Evolutionary conservation across 768 basidiomycete genomes (phyloP).

Genomic region (Artomyces pyxidatus): DNA sequence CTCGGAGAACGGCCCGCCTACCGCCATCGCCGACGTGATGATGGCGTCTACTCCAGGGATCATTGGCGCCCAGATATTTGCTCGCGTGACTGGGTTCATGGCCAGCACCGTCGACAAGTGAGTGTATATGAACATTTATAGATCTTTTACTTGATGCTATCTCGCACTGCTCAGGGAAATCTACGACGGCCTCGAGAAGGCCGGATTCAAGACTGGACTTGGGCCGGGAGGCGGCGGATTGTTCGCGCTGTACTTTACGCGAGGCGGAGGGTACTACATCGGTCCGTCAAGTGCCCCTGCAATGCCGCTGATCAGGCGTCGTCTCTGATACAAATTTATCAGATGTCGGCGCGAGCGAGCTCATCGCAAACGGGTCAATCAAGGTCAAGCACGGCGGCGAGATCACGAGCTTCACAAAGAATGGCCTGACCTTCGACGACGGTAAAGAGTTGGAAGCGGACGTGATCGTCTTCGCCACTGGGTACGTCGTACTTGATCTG

Average conservation of each 20-base stretch:
- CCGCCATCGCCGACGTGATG: neutral
- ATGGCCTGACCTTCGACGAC: constrained; percentile 17
- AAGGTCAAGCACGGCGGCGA: constrained; percentile 35
- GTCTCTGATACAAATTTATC: neutral
- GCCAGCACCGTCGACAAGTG: constrained; percentile 1
- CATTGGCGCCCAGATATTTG: neutral
- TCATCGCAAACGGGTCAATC: constrained; percentile 42
- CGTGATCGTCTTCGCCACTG: constrained; percentile 22
- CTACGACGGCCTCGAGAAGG: constrained; percentile 28
- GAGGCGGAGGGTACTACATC: constrained; percentile 45
- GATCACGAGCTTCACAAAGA: constrained; percentile 22
- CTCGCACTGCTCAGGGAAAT: constrained; percentile 24
- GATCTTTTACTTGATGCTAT: neutral
- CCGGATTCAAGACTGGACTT: constrained; percentile 30
- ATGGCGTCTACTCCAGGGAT: neutral
- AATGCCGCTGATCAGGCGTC: no score
- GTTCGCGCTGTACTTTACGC: constrained; percentile 72
- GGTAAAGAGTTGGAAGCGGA: constrained; percentile 19
- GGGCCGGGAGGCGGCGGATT: constrained; percentile 32
- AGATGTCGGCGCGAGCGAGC: constrained; percentile 31
- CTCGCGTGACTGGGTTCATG: neutral
- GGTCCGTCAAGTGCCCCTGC: constrained; percentile 18
- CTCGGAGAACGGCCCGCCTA: neutral
- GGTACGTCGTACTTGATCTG: constrained; percentile 3
- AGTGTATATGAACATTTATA: neutral